Evolutionary conservation across 768 basidiomycete genomes (phyloP).

Genomic region (Lactifluus piperatus): DNA sequence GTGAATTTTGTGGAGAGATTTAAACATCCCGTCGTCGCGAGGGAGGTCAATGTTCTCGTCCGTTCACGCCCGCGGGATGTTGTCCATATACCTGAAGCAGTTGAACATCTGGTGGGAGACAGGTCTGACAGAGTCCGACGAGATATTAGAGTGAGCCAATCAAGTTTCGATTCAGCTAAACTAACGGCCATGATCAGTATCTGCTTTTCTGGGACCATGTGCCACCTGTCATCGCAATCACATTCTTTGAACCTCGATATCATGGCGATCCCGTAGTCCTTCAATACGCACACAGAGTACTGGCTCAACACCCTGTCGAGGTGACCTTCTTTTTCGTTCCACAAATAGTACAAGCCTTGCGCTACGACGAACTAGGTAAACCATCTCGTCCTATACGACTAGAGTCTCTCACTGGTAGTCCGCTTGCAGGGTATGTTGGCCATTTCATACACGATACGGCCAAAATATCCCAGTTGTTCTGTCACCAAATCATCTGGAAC

Average conservation of each 20-base stretch:
- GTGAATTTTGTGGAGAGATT: slow-evolving; percentile 85
- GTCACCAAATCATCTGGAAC: slow-evolving; percentile 99
- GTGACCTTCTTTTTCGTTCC: slow-evolving; percentile 99
- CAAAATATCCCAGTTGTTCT: slow-evolving; percentile 94
- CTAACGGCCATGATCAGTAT: slow-evolving; percentile 41
- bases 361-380: slow-evolving; percentile 81
- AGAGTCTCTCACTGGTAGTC: background rate
- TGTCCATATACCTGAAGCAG: slow-evolving; percentile 70
- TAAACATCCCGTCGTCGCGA: slow-evolving; percentile 51
- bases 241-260: slow-evolving; percentile 80
- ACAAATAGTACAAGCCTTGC: slow-evolving; percentile 93
- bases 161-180: background rate
- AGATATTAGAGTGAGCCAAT: slow-evolving; percentile 60
- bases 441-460: slow-evolving; percentile 96
- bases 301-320: slow-evolving; percentile 91
- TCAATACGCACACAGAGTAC: slow-evolving; percentile 93
- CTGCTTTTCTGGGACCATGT: slow-evolving; percentile 85
- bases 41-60: slow-evolving; percentile 71
- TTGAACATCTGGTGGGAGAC: slow-evolving; percentile 74
- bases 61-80: slow-evolving; percentile 62
- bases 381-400: background rate
- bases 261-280: slow-evolving; percentile 76
- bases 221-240: slow-evolving; percentile 71
- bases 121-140: slow-evolving; percentile 48
- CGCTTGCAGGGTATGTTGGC: slow-evolving; percentile 71